Percentiles rank a stretch among this genome's conserved stretches.
Conservation (phyloP, 768 basidiomycete genomes). For the Grammothele lineata region DNA sequence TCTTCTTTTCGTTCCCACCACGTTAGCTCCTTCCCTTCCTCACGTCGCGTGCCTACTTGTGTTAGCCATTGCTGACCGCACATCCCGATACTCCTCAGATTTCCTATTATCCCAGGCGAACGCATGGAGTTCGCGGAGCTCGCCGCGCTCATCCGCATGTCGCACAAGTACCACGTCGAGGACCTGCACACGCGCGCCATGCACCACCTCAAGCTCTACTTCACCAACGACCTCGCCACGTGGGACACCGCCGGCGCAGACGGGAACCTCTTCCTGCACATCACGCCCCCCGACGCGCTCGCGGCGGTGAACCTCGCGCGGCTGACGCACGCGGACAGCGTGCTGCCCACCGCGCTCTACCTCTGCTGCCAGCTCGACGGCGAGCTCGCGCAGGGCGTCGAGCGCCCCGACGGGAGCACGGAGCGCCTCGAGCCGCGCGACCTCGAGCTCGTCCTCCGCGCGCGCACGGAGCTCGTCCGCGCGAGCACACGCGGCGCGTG, state of each 20-base stretch:
- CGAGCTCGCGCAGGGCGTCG: constrained; percentile 10
- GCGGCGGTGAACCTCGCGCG: constrained; percentile 16
- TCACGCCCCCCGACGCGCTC: constrained; percentile 16
- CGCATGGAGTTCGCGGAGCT: constrained; percentile 15
- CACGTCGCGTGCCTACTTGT: no score
- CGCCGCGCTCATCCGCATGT: constrained; percentile 18
- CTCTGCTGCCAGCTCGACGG: constrained; percentile 16
- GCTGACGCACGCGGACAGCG: constrained; percentile 16
- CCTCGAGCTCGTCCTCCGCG: constrained; percentile 18
- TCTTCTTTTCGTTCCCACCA: no score
- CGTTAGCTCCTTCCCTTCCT: no score
- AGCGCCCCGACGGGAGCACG: constrained; percentile 12
- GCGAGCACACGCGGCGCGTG: constrained; percentile 25
- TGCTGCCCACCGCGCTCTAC: constrained; percentile 20
- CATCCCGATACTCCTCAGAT: neutral
- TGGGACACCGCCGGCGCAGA: constrained; percentile 16
- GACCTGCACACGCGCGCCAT: constrained; percentile 13
- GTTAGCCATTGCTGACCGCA: neutral
- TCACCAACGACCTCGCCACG: constrained; percentile 16
- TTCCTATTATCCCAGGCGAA: constrained; percentile 11
- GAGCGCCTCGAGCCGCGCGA: constrained; percentile 13
- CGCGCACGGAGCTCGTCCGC: constrained; percentile 32
- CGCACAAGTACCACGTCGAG: constrained; percentile 21
- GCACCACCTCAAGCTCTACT: constrained; percentile 17
- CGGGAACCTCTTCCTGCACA: constrained; percentile 17